Evolutionary conservation across 495 filamentous ascomycete species (phyloP).

Genomic region (Aspergillus leporis): DNA sequence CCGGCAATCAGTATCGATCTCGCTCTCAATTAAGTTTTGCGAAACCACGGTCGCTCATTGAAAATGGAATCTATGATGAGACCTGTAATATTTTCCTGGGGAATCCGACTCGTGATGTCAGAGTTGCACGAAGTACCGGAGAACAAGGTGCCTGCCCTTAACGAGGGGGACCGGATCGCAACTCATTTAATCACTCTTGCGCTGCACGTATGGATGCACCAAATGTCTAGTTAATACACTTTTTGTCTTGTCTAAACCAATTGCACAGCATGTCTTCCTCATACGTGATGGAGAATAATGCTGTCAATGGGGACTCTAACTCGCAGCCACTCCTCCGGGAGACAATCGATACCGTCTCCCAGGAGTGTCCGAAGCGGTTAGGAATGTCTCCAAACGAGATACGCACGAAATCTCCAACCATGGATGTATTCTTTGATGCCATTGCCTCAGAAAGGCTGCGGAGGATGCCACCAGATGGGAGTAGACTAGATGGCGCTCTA

Average conservation of each 20-base stretch:
- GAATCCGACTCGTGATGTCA: slow-evolving; percentile 23
- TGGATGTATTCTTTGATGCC: slow-evolving; percentile 41
- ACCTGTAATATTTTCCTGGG: neutral
- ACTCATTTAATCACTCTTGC: neutral
- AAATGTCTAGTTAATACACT: neutral
- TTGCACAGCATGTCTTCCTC: slow-evolving; percentile 26
- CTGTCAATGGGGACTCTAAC: slow-evolving; percentile 16
- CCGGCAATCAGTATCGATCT: neutral
- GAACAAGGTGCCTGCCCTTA: slow-evolving; percentile 3
- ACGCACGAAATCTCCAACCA: slow-evolving; percentile 30
- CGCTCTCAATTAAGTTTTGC: neutral
- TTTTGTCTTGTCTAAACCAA: neutral
- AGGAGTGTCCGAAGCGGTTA: slow-evolving; percentile 40
- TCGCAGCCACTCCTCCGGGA: slow-evolving; percentile 33
- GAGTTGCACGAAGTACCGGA: slow-evolving; percentile 12
- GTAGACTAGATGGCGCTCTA: slow-evolving; percentile 39
- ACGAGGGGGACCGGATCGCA: slow-evolving; percentile 1
- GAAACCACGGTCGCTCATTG: slow-evolving; percentile 8
- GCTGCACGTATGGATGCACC: neutral
- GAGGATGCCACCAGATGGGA: slow-evolving; percentile 45
- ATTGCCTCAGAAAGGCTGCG: slow-evolving; percentile 40
- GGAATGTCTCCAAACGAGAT: slow-evolving; percentile 34
- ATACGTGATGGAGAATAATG: slow-evolving; percentile 8
- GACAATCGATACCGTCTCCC: slow-evolving; percentile 32
- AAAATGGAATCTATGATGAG: slow-evolving; percentile 11